These are phyloP conservation scores for Fragilariopsis cylindrus DNA, from an alignment of 108 stramenopile species.

Conservation along the genomic window DNA sequence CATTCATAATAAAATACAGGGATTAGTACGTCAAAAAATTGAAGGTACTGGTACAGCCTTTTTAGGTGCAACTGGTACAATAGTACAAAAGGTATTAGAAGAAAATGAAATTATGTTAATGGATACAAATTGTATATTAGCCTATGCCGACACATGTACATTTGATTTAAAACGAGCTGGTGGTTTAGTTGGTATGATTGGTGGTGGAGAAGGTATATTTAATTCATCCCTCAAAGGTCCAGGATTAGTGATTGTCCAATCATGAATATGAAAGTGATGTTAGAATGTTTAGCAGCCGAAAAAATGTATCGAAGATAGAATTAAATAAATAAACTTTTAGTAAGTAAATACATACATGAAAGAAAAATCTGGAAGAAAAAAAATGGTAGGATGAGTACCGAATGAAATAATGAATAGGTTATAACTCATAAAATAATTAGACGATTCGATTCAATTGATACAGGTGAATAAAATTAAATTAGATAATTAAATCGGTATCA, in stretches of 20 bases:
- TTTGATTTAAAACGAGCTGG: slow-evolving; percentile 65
- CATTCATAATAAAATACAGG: neutral
- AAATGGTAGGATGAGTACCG: no score
- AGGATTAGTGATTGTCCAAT: slow-evolving; percentile 74
- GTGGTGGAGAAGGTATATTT: slow-evolving; percentile 89
- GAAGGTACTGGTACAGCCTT: slow-evolving; percentile 67
- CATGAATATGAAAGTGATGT: slow-evolving; percentile 43
- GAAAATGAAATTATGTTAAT: slow-evolving; percentile 73
- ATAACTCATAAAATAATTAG: no score
- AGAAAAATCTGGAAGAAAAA: no score
- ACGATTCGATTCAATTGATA: no score
- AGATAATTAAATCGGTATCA: no score
- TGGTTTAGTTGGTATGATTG: slow-evolving; percentile 79
- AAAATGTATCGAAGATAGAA: slow-evolving; percentile 48
- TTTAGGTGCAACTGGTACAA: slow-evolving; percentile 69
- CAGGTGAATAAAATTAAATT: no score
- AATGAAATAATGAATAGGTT: no score
- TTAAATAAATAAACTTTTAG: no score
- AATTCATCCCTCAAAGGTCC: slow-evolving; percentile 84
- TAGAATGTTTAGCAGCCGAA: slow-evolving; percentile 38
- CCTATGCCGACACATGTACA: slow-evolving; percentile 60
- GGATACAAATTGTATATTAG: slow-evolving; percentile 73
- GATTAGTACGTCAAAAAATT: slow-evolving; percentile 50
- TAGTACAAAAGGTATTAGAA: slow-evolving; percentile 62
- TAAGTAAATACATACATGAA: no score